These are phyloP conservation scores for Phytophthora ohioensis DNA, from an alignment of 352 stramenopile species.

Conservation along the genomic window DNA sequence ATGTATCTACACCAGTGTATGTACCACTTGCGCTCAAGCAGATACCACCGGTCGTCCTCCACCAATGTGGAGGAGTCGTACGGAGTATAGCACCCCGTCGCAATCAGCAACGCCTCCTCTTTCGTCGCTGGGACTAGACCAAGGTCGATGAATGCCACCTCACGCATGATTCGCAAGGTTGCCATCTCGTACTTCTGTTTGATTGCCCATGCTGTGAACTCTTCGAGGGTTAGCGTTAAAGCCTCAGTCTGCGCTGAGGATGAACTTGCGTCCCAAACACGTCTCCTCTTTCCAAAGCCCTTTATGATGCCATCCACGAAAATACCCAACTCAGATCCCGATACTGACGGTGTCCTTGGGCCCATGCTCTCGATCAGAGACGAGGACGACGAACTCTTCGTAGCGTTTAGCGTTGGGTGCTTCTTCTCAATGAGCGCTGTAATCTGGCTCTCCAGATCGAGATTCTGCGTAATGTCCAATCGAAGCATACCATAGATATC, in stretches of 20 bases:
- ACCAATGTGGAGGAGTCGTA: constrained; percentile 75
- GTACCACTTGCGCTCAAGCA: constrained; percentile 88
- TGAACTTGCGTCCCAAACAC: constrained; percentile 40
- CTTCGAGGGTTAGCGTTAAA: constrained; percentile 65
- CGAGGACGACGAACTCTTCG: constrained; percentile 61
- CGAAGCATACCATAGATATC: constrained; percentile 88
- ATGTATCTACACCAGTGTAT: constrained; percentile 90
- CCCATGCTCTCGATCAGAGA: constrained; percentile 65
- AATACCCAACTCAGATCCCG: constrained; percentile 78
- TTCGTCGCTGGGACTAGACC: constrained; percentile 77
- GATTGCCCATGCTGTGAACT: constrained; percentile 73
- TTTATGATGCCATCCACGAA: constrained; percentile 85
- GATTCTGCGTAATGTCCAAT: constrained; percentile 82
- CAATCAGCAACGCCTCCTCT: constrained; percentile 81
- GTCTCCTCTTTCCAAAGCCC: constrained; percentile 52
- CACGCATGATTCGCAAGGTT: constrained; percentile 82
- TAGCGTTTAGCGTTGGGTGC: constrained; percentile 48
- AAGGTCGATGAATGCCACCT: constrained; percentile 87
- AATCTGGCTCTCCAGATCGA: constrained; percentile 71
- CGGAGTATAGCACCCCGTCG: constrained; percentile 76
- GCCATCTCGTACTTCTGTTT: constrained; percentile 84
- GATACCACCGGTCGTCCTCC: constrained; percentile 87
- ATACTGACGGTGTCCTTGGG: constrained; percentile 75
- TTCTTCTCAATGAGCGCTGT: constrained; percentile 72
- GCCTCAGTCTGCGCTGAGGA: constrained; percentile 40